phyloP scores from a whole-genome alignment of 179 eudicot genomes.

The Pouteria campechiana region DNA sequence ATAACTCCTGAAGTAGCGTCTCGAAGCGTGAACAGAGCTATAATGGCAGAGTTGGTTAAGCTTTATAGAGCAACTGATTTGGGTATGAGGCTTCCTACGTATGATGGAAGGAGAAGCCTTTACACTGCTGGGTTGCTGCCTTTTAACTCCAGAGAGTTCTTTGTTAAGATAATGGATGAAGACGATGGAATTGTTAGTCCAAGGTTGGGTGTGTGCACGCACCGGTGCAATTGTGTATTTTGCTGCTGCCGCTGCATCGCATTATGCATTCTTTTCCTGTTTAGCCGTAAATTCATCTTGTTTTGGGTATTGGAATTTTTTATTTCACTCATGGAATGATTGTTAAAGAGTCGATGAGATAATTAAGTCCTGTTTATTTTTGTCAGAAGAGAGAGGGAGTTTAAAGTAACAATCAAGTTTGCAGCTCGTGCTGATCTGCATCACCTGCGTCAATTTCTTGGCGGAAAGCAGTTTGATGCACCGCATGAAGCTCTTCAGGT shows the following conservation, averaged over 20 bases:
- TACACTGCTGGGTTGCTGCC: constrained; percentile 75
- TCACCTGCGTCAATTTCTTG: constrained; percentile 46
- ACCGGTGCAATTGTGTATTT: too few relatives aligned
- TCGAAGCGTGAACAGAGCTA: constrained; percentile 49
- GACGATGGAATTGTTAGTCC: constrained; percentile 36
- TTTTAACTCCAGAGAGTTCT: constrained; percentile 52
- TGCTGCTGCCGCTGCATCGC: neutral
- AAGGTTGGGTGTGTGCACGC: constrained; percentile 39
- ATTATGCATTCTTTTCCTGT: neutral
- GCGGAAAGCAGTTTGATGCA: constrained; percentile 57
- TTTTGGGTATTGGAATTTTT: neutral
- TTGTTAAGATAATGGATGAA: constrained; percentile 32
- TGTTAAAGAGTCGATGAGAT: neutral
- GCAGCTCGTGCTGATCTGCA: constrained; percentile 50
- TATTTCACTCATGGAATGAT: too few relatives aligned
- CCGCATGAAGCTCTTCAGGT: constrained; percentile 61
- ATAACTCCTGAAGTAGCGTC: constrained; percentile 64
- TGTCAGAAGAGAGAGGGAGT: constrained; percentile 45
- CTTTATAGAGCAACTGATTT: constrained; percentile 52
- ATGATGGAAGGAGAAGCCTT: constrained; percentile 66
- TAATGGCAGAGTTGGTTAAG: constrained; percentile 60
- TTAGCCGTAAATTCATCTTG: neutral
- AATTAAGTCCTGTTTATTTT: constrained; percentile 1
- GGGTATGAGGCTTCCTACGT: constrained; percentile 68
- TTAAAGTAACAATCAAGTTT: constrained; percentile 56